Percentiles rank a stretch among this genome's conserved stretches.
Conservation (phyloP, 257 asterid species). For the Solanum pinnatisectum region DNA sequence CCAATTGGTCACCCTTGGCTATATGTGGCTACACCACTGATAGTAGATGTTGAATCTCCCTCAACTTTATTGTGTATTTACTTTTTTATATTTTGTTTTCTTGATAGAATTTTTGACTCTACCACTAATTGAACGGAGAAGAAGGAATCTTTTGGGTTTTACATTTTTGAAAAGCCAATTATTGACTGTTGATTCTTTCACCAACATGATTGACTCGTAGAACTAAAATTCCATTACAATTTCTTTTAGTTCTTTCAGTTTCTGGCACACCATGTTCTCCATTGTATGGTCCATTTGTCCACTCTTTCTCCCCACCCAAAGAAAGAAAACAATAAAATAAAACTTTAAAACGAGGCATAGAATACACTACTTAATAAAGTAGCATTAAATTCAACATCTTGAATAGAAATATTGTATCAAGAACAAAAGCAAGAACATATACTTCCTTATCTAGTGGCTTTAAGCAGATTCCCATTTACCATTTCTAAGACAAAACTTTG, state of each 20-base stretch:
- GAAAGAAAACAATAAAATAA: not conserved
- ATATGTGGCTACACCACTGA: not conserved
- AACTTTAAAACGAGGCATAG: not conserved
- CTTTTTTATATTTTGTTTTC: not conserved
- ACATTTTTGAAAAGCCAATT: not conserved
- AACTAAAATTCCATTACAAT: not conserved
- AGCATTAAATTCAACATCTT: constrained; percentile 7
- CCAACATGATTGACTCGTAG: not conserved
- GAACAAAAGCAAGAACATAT: constrained; percentile 13
- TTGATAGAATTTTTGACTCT: not conserved
- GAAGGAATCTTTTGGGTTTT: not conserved
- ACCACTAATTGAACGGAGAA: fast-evolving
- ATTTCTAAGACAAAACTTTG: not conserved
- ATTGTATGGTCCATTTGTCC: not conserved
- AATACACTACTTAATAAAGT: not conserved
- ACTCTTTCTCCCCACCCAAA: not conserved
- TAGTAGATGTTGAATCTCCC: not conserved
- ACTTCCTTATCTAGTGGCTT: constrained; percentile 7
- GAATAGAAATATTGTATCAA: constrained; percentile 2
- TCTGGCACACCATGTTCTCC: not conserved
- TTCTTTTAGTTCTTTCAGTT: not conserved
- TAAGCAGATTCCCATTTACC: not conserved
- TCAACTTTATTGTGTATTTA: not conserved
- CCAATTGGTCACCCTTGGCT: too few relatives aligned
- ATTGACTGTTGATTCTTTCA: not conserved